Evolutionary conservation across 371 early-diverging fungal genomes (phyloP).

Genomic region (Syncephalastrum monosporum): DNA sequence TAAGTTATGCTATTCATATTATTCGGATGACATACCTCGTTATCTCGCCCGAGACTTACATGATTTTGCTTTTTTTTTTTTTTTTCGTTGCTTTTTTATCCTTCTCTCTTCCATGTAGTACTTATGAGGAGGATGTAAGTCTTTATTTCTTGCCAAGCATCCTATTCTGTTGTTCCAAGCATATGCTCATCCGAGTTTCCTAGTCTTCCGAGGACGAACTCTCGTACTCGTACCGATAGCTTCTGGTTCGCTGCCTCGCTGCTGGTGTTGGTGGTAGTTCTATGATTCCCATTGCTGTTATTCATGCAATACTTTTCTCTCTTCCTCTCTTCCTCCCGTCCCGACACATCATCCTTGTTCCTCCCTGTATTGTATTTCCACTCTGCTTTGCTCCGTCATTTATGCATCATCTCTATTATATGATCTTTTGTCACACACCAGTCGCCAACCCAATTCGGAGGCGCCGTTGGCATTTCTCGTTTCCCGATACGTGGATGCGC

Average conservation of each 20-base stretch:
- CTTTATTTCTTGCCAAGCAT: not conserved
- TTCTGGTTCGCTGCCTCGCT: not conserved
- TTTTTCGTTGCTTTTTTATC: not conserved
- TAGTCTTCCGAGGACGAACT: conserved; percentile 46
- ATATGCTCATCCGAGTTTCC: not conserved
- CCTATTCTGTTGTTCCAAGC: not conserved
- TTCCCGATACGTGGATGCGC: no score
- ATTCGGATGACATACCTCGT: not conserved
- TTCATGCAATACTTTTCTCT: no score
- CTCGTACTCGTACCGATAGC: conserved; percentile 17
- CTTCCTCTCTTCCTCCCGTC: no score
- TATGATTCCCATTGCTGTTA: not conserved
- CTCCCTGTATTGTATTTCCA: no score
- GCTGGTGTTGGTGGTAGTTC: not conserved
- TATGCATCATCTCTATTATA: no score
- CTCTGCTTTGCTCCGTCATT: no score
- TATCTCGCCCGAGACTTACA: not conserved
- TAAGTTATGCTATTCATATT: conserved; percentile 16
- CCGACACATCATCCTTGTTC: no score
- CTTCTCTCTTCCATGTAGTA: conserved; percentile 13
- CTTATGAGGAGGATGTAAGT: conserved; percentile 42
- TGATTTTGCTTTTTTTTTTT: not conserved
- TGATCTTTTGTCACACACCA: no score
- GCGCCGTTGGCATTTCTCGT: no score
- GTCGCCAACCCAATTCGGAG: no score